Base-by-base conservation (phyloP, 2,329 filamentous ascomycete genomes). In the Microcera coccophila region DNA sequence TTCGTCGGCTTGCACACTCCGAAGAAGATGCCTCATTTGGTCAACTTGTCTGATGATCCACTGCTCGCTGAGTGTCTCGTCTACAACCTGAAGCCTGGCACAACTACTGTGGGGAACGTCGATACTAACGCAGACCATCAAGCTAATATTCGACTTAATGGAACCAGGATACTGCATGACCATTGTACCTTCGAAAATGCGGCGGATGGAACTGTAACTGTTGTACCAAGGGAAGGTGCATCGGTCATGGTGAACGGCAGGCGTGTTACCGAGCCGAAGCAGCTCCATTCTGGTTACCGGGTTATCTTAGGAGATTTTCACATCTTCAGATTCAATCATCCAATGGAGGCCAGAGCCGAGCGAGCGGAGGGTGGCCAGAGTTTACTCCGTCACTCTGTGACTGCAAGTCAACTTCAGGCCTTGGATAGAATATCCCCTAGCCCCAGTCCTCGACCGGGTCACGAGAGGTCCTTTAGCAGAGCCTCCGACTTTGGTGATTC, bases 1-100 rank as follows among this genome's bases (percentile, higher is more conserved):
- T 96, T 96, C 60, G 84, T 98, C 48, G 93, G 93, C 12, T 73
- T 98, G 48, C 91, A 89, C 47, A 97, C 90, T 16, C 93, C 93
- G 1, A 98, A 98, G 72, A 96, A 96, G 69, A 98, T 97, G 88
- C 93, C 93, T 8, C 93, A 98, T 81, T 71, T 98, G 67, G 93
- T 98, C 67, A 98, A 98, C 64, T 70, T 98, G 54, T 96, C 90
- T n/a, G 87, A 93, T 62, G 87, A 93, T 61, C 93, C 93, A 8
- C 74, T 98, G 22, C 76, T 98, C 34, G 90, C 91, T 4, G 93
- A 98, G 69, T 98, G 93, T 68, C 73, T 98, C 44, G 89, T 98
- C 29, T 98, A 98, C 71, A 98, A 98, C 60, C 79, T 98, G 54
- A 98, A 98, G 66, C 91, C 93, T 5, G 93, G 93, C 22, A 87